phyloP scores from a whole-genome alignment of 306 rosid species.

The Malus orientalis region DNA sequence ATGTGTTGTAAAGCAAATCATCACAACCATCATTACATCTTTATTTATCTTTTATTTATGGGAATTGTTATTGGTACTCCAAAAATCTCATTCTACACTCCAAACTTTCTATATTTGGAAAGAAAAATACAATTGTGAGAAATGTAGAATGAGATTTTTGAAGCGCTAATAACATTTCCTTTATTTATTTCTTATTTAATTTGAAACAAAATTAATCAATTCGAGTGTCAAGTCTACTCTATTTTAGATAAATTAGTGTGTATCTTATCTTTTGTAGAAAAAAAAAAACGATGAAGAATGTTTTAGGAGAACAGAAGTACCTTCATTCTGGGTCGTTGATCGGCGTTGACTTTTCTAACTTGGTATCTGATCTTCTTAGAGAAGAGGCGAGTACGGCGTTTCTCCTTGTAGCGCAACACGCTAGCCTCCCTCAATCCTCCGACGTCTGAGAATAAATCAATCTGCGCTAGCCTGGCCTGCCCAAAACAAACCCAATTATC shows the following conservation, averaged over 20 bases:
- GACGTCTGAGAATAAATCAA: slow-evolving; percentile 53
- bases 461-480: slow-evolving; percentile 66
- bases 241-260: not conserved
- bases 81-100: too few species aligned
- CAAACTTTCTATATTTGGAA: too few species aligned
- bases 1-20: not conserved
- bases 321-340: slow-evolving; percentile 93
- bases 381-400: slow-evolving; percentile 64
- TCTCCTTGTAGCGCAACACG: slow-evolving; percentile 68
- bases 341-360: slow-evolving; percentile 74
- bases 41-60: too few species aligned
- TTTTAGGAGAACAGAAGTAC: slow-evolving; percentile 21
- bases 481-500: not conserved
- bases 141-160: too few species aligned
- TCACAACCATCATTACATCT: not conserved
- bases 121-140: too few species aligned
- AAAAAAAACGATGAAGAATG: too few species aligned
- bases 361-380: slow-evolving; percentile 86
- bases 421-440: slow-evolving; percentile 76
- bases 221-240: too few species aligned
- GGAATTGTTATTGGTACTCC: too few species aligned
- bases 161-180: too few species aligned
- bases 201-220: not conserved
- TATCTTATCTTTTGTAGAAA: not conserved
- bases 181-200: not conserved